A percentile compares a stretch with the other conserved stretches of the same genome.
Conservation (phyloP, 225 moss, liverwort and hornwort species). For the Bryoerythrophyllum caledonicum region DNA sequence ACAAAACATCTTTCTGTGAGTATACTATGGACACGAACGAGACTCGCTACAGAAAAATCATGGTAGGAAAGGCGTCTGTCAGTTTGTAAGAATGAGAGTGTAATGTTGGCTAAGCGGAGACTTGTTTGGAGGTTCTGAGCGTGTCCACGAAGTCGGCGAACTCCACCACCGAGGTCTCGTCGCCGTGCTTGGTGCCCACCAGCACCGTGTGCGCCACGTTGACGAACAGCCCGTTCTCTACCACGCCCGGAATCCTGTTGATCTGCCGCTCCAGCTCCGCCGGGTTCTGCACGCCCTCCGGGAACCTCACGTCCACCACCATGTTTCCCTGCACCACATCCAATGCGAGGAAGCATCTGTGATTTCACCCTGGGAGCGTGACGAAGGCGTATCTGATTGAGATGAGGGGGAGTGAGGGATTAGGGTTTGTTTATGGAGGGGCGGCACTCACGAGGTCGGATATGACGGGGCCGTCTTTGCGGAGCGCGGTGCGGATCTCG, state of each 20-base stretch:
- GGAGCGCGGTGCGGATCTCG: constrained; percentile 84
- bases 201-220: constrained; percentile 62
- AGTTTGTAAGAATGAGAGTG: not conserved
- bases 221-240: constrained; percentile 78
- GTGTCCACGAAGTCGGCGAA: constrained; percentile 74
- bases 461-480: constrained; percentile 95
- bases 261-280: constrained; percentile 60
- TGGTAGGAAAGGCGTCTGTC: not conserved
- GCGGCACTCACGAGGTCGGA: constrained; percentile 57
- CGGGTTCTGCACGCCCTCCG: constrained; percentile 63
- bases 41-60: too few species aligned
- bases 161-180: constrained; percentile 62
- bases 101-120: constrained; percentile 23
- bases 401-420: too few species aligned
- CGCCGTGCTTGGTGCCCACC: constrained; percentile 65
- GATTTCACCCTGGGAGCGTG: too few species aligned
- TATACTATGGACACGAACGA: too few species aligned
- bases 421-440: not conserved
- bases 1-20: too few species aligned
- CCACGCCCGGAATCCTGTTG: constrained; percentile 81
- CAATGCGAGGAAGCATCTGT: too few species aligned
- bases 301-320: constrained; percentile 84
- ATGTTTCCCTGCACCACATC: constrained; percentile 56
- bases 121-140: constrained; percentile 46
- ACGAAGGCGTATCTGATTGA: too few species aligned